Percentiles rank a stretch among this genome's conserved stretches.
phyloP scores from a whole-genome alignment of 257 asterid species.

The Solanum raphanifolium region DNA sequence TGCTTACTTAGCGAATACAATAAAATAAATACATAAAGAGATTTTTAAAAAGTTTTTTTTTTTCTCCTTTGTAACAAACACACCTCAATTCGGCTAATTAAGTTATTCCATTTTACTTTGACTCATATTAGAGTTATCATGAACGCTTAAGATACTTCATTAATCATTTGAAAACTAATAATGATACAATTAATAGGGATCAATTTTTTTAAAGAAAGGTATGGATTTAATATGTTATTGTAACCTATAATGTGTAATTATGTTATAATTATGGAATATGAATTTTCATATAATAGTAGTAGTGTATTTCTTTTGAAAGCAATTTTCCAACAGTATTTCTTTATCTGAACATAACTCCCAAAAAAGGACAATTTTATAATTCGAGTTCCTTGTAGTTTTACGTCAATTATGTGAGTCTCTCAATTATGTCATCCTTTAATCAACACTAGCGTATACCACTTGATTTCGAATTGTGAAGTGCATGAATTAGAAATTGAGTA shows the following conservation, averaged over 20 bases:
- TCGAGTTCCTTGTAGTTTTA: neutral
- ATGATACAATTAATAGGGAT: neutral
- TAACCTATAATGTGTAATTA: neutral
- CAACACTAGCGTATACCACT: neutral
- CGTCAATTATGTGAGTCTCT: neutral
- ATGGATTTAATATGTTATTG: neutral
- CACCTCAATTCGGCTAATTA: neutral
- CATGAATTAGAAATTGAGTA: neutral
- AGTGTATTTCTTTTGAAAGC: neutral
- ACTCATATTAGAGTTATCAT: neutral
- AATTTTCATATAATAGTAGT: neutral
- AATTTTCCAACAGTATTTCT: neutral
- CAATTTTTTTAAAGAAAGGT: no score
- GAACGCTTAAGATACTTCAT: neutral
- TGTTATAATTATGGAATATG: neutral
- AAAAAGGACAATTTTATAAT: neutral
- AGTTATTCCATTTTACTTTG: neutral
- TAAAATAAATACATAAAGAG: no score
- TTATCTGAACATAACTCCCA: neutral
- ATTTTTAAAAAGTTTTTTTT: no score
- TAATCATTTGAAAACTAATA: neutral
- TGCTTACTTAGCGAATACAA: neutral
- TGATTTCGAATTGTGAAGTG: neutral
- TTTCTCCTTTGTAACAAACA: neutral
- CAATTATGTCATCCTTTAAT: neutral